Evolutionary conservation across 2,329 filamentous ascomycete genomes (phyloP).

Genomic region (Botrytis cinerea): DNA sequence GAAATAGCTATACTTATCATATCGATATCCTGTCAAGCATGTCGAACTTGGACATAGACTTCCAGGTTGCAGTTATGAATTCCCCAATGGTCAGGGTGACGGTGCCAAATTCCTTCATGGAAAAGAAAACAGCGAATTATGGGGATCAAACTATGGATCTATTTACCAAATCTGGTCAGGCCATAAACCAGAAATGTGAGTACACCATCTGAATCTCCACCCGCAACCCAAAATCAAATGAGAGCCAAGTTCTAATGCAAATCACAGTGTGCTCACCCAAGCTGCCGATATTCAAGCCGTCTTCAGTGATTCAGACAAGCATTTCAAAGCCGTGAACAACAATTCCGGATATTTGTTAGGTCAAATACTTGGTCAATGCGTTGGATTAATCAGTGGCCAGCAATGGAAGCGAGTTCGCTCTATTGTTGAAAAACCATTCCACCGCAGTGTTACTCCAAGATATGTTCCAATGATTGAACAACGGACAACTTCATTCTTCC

Average conservation of each 20-base stretch:
- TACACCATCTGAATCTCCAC: not conserved
- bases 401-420: slow-evolving; percentile 40
- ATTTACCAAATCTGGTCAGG: slow-evolving; percentile 47
- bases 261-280: slow-evolving; percentile 43
- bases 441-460: not conserved
- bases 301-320: slow-evolving; percentile 49
- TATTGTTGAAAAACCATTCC: slow-evolving; percentile 29
- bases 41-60: slow-evolving; percentile 22
- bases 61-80: slow-evolving; percentile 38
- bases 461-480: slow-evolving; percentile 23
- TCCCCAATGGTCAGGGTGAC: slow-evolving; percentile 47
- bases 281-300: slow-evolving; percentile 44
- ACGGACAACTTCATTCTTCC: slow-evolving; percentile 25
- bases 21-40: slow-evolving; percentile 22
- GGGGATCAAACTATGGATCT: slow-evolving; percentile 42
- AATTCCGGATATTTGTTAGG: slow-evolving; percentile 46
- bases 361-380: slow-evolving; percentile 47
- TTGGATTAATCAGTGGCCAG: slow-evolving; percentile 45
- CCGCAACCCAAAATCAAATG: not conserved
- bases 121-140: slow-evolving; percentile 40
- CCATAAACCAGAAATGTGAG: slow-evolving; percentile 45
- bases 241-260: not conserved
- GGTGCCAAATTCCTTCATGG: slow-evolving; percentile 47
- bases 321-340: slow-evolving; percentile 47
- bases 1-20: slow-evolving; percentile 15